Percentiles rank a stretch among this genome's conserved stretches.
Conservation (phyloP, 2,329 filamentous ascomycete species). For the Hypocrella siamensis region DNA sequence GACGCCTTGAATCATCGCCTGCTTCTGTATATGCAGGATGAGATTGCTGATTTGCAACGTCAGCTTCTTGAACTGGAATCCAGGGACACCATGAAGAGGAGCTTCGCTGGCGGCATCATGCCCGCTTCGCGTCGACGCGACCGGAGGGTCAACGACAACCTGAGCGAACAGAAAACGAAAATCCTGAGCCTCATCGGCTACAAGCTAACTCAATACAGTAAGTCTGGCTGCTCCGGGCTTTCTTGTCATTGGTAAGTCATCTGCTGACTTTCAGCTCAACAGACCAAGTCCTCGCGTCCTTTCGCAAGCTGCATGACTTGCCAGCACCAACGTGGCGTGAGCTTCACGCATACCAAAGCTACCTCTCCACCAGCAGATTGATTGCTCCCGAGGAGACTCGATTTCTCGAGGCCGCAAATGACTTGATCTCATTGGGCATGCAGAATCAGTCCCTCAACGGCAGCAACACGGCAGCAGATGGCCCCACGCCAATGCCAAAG, state of each 20-base stretch:
- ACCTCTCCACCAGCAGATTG: conserved; percentile 35
- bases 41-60: conserved; percentile 67
- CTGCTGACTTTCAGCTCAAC: conserved; percentile 4
- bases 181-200: conserved; percentile 46
- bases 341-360: conserved; percentile 29
- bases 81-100: conserved; percentile 32
- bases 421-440: conserved; percentile 29
- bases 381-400: conserved; percentile 43
- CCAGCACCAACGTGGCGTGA: conserved; percentile 33
- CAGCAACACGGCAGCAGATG: conserved; percentile 6
- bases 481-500: conserved; percentile 10
- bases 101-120: conserved; percentile 24
- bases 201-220: conserved; percentile 55
- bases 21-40: conserved; percentile 71
- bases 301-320: conserved; percentile 33
- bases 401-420: conserved; percentile 39
- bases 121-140: conserved; percentile 47
- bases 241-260: background rate
- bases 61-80: conserved; percentile 55
- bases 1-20: conserved; percentile 69
- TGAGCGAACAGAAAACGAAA: conserved; percentile 44
- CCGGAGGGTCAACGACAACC: conserved; percentile 33
- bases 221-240: no score
- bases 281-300: conserved; percentile 46
- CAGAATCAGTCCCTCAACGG: conserved; percentile 3